A percentile compares a stretch with the other conserved stretches of the same genome.
Evolutionary conservation across 2,329 filamentous ascomycete genomes (phyloP).

Genomic region (Didymella pomorum): DNA sequence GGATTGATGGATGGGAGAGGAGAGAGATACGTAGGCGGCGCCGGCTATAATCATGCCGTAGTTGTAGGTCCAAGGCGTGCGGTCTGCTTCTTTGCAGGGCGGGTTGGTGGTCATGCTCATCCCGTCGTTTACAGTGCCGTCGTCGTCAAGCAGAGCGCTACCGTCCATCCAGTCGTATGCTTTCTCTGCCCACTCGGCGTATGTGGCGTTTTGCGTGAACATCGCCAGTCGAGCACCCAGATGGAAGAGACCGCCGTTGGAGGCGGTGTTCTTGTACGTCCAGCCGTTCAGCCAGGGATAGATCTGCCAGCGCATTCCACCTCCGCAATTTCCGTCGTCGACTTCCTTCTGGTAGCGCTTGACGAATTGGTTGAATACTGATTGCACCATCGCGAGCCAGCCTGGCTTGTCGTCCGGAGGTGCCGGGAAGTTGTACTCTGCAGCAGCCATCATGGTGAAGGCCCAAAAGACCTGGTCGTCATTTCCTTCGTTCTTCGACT

Average conservation of each 20-base stretch:
- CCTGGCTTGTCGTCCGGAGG: slow-evolving; percentile 51
- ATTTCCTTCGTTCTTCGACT: slow-evolving; percentile 58
- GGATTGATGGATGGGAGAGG: too few species aligned
- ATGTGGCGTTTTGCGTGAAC: slow-evolving; percentile 50
- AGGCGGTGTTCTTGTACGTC: slow-evolving; percentile 51
- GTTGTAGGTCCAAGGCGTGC: slow-evolving; percentile 49
- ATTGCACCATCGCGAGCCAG: slow-evolving; percentile 56
- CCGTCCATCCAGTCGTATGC: slow-evolving; percentile 47
- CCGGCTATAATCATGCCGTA: slow-evolving; percentile 49
- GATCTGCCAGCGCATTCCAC: slow-evolving; percentile 51
- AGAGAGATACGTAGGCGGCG: slow-evolving; percentile 39
- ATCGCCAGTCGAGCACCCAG: slow-evolving; percentile 49
- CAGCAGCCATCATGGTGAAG: slow-evolving; percentile 64
- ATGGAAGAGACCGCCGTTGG: slow-evolving; percentile 51
- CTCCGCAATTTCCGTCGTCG: slow-evolving; percentile 37
- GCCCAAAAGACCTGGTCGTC: slow-evolving; percentile 68
- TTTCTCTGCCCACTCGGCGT: slow-evolving; percentile 48
- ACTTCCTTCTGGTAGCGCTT: slow-evolving; percentile 43
- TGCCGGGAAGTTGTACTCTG: slow-evolving; percentile 59
- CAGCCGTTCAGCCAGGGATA: slow-evolving; percentile 47
- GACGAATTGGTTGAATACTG: slow-evolving; percentile 50
- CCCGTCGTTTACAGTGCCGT: slow-evolving; percentile 43
- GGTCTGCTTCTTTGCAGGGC: slow-evolving; percentile 41
- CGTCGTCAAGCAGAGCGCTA: slow-evolving; percentile 35
- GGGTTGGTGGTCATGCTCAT: slow-evolving; percentile 30